Conservation (phyloP, 2,329 filamentous ascomycete genomes). For the Aspergillus tamarii region DNA sequence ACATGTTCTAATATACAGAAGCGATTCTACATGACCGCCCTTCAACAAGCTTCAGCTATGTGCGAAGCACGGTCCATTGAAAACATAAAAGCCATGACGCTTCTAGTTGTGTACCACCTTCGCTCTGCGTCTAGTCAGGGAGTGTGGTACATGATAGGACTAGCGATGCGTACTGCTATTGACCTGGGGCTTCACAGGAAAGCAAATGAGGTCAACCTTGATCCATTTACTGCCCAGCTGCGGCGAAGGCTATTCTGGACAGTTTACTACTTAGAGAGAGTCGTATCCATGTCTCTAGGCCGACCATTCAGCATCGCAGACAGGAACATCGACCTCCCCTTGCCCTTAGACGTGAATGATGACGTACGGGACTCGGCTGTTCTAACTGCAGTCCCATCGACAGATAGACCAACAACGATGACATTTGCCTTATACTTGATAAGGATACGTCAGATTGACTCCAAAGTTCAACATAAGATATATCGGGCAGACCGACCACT, state of each 20-base stretch:
- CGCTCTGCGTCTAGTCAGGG: conserved; percentile 55
- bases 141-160: conserved; percentile 59
- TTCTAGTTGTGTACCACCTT: conserved; percentile 56
- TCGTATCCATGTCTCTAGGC: conserved; percentile 55
- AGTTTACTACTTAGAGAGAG: conserved; percentile 55
- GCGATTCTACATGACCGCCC: conserved; percentile 54
- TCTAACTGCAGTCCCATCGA: conserved; percentile 33
- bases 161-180: conserved; percentile 58
- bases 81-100: conserved; percentile 57
- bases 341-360: conserved; percentile 52
- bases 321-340: conserved; percentile 54
- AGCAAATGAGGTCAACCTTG: conserved; percentile 47
- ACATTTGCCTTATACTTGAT: conserved; percentile 51
- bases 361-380: conserved; percentile 42
- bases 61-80: conserved; percentile 54
- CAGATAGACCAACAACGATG: conserved; percentile 38
- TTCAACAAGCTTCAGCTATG: conserved; percentile 54
- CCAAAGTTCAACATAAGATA: conserved; percentile 56
- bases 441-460: conserved; percentile 52
- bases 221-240: conserved; percentile 49
- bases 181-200: conserved; percentile 56
- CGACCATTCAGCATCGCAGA: conserved; percentile 56
- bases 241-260: conserved; percentile 57
- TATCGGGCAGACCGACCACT: conserved; percentile 55
- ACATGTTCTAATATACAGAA: conserved; percentile 23